A percentile compares a stretch with the other conserved stretches of the same genome.
These are phyloP conservation scores for Malassezia arunalokei DNA, from an alignment of 1,284 basidiomycete genomes.

Conservation along the genomic window DNA sequence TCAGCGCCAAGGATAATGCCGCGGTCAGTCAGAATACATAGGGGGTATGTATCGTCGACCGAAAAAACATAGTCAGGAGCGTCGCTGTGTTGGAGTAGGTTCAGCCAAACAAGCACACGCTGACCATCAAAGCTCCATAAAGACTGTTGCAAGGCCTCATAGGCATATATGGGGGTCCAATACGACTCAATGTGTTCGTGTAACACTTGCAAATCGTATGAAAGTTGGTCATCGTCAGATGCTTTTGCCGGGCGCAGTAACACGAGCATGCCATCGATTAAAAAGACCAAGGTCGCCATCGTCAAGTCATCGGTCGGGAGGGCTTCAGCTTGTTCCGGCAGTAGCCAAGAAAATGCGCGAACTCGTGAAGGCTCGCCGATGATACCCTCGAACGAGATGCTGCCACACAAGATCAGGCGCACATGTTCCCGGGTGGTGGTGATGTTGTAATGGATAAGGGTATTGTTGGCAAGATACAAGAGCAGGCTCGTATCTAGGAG, in stretches of 20 bases:
- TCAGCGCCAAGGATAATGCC: conserved; percentile 95
- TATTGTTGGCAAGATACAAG: conserved; percentile 93
- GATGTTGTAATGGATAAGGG: conserved; percentile 81
- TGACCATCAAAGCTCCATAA: conserved; percentile 93
- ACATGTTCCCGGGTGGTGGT: conserved; percentile 71
- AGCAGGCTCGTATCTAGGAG: conserved; percentile 92
- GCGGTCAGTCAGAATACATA: conserved; percentile 94
- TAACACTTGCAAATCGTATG: conserved; percentile 94
- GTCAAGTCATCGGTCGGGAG: conserved; percentile 86
- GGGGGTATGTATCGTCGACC: conserved; percentile 60
- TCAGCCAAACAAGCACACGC: conserved; percentile 81
- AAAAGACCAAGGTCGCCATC: conserved; percentile 87
- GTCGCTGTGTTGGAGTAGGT: conserved; percentile 79
- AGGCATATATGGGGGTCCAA: conserved; percentile 90
- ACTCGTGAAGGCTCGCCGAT: conserved; percentile 74
- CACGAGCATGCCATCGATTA: conserved; percentile 84
- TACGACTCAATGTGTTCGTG: conserved; percentile 92
- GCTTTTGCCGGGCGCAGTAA: conserved; percentile 53
- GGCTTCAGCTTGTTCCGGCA: conserved; percentile 88
- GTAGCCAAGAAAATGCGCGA: conserved; percentile 89
- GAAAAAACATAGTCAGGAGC: conserved; percentile 60
- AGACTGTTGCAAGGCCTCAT: conserved; percentile 84
- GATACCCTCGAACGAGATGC: conserved; percentile 84
- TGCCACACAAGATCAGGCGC: conserved; percentile 73
- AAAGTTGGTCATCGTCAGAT: conserved; percentile 57